Conservation (phyloP, 179 eudicot species). For the Drosera spatulata region DNA sequence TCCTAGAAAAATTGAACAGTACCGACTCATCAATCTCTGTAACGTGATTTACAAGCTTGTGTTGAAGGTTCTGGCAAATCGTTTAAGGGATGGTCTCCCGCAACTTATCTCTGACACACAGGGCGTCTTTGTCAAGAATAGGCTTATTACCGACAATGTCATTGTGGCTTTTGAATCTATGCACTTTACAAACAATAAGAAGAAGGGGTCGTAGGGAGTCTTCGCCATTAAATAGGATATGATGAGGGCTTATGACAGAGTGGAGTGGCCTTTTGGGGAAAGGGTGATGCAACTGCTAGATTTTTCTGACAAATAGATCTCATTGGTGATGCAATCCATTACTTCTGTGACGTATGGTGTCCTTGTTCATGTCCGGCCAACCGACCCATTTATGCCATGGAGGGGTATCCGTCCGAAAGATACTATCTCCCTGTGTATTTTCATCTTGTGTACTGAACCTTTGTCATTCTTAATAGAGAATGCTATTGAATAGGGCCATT, state of each 20-base stretch:
- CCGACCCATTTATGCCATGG: not conserved
- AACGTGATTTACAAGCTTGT: constrained; percentile 4
- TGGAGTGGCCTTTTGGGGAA: not conserved
- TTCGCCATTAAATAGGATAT: not conserved
- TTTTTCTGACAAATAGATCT: not conserved
- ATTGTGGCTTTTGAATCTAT: not conserved
- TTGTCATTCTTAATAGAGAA: not conserved
- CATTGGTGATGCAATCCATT: not conserved
- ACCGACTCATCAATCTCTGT: not conserved
- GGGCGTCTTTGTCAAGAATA: constrained; percentile 1
- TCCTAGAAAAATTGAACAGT: not conserved
- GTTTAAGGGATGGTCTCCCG: not conserved
- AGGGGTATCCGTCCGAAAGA: not conserved
- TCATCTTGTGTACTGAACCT: not conserved
- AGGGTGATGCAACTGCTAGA: not conserved
- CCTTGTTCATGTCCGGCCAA: not conserved
- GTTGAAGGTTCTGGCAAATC: not conserved
- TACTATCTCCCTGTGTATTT: not conserved
- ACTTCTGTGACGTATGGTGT: not conserved
- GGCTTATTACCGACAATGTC: not conserved
- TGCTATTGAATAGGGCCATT: not conserved
- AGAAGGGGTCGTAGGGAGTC: not conserved
- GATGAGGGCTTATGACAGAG: not conserved
- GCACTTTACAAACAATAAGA: not conserved
- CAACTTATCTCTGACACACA: not conserved